phyloP scores from a whole-genome alignment of 1,139 yeast genomes.

The Saccharomyces hybrid region DNA sequence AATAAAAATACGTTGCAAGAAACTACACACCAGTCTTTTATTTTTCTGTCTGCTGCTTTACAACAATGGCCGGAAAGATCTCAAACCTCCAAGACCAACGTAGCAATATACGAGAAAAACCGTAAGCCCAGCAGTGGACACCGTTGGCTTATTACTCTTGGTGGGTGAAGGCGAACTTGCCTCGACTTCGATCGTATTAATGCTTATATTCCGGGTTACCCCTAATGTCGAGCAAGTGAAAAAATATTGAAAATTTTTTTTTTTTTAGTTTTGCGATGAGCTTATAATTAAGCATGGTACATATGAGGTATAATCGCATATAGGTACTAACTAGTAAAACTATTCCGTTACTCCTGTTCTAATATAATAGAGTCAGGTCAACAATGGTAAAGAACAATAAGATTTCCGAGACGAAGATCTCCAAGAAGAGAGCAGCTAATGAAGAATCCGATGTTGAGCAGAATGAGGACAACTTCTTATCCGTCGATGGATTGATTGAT shows the following conservation, averaged over 20 bases:
- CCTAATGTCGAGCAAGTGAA: background rate
- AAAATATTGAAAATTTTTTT: conserved; percentile 4
- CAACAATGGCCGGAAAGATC: background rate
- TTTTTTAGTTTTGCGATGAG: conserved; percentile 6
- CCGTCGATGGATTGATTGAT: conserved; percentile 36
- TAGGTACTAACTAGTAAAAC: background rate
- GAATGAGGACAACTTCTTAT: conserved; percentile 31
- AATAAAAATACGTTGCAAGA: background rate
- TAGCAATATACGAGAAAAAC: background rate
- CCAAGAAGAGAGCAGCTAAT: conserved; percentile 32
- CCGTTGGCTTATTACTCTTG: background rate
- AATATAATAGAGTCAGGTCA: background rate
- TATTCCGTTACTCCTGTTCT: background rate
- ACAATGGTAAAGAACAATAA: background rate
- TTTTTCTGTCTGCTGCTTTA: background rate
- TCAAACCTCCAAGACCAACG: background rate
- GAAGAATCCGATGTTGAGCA: conserved; percentile 14
- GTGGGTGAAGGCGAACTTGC: background rate
- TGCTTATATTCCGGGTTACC: background rate
- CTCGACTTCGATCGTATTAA: background rate
- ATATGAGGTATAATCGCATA: background rate
- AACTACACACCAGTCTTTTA: background rate
- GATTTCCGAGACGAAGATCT: background rate
- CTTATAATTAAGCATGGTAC: conserved; percentile 2
- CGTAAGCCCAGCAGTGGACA: background rate